phyloP scores from a whole-genome alignment of 129 eudicot genomes.

The Kitagawia praeruptora region DNA sequence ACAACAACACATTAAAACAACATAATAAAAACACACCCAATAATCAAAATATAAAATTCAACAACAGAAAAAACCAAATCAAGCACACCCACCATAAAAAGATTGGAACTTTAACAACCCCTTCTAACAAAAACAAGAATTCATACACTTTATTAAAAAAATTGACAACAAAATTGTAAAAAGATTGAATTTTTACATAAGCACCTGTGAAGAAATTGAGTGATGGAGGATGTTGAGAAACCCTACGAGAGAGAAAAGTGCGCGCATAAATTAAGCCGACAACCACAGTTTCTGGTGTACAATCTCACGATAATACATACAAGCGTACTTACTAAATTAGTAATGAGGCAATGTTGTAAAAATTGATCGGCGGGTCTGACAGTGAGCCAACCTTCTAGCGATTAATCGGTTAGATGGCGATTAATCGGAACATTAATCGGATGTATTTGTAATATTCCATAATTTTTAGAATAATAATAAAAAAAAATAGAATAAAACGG shows the following conservation, averaged over 20 bases:
- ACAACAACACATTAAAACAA: not conserved
- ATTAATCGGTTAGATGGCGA: too few species aligned
- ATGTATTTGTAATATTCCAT: too few species aligned
- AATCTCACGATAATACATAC: not conserved
- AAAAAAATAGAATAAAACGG: too few species aligned
- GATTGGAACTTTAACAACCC: not conserved
- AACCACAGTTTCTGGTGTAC: not conserved
- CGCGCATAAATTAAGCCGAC: not conserved
- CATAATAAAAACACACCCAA: not conserved
- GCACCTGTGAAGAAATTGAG: not conserved
- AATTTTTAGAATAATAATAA: too few species aligned
- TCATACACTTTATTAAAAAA: not conserved
- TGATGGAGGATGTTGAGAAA: not conserved
- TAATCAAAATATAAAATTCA: not conserved
- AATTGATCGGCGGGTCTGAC: too few species aligned
- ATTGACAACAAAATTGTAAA: not conserved
- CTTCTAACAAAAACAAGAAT: not conserved
- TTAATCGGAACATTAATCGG: too few species aligned
- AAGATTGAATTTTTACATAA: not conserved
- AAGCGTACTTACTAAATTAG: too few species aligned
- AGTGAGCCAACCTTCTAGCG: too few species aligned
- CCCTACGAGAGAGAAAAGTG: slow-evolving; percentile 3
- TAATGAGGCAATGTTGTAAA: too few species aligned
- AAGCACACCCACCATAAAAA: not conserved
- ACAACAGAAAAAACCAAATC: not conserved